Evolutionary conservation across 768 basidiomycete genomes (phyloP), one percentile per base, ranked within the genome.

Genomic region (Galerina marginata): DNA sequence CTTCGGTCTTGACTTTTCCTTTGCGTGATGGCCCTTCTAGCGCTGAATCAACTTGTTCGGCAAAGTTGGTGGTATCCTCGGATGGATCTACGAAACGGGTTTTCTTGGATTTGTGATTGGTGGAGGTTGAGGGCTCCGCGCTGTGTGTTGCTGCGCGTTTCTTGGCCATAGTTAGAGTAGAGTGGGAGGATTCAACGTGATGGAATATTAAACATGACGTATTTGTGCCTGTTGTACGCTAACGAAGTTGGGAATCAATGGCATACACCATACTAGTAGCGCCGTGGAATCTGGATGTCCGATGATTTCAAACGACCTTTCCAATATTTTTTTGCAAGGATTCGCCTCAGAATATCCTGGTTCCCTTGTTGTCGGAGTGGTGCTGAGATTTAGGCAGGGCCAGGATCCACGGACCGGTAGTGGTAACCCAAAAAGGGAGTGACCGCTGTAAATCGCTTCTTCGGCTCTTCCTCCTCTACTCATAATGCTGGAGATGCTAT

Each of bases 1-100:
- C 83, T 54, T 93, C 93, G 15, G 83, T 89, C 70, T 90, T 91
- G 59, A 97, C 86, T 47, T 86, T 85, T 20, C 92, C 88, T 71
- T 86, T 89, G 15, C 89, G 84, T 10, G 83, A 82, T 4, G 88
- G 84, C 65, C 80, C 79, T 72, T 93, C 92, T 58, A 94, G 86
- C 0, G 87, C 81, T 3, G 82, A 81, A 61, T 93, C 90, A 44
- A 93, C 90, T 65, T 93, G 83, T 65, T 92, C 90, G 3, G 86
- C 89, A 73, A 94, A 94, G 66, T 85, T 85, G 39, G 78, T 75
- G 2, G 91, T 88, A 67, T 93, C 92, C 26, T 93, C 91, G 16
- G 79, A 73, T 6, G 91, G 91, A 39, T 92, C 91, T 26, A 88
- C 81, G 60, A 93, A 89, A 51, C 91, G 88, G n/a, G 89, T 87